Evolutionary conservation across 2,329 filamentous ascomycete species (phyloP), one percentile per base, ranked within the genome.

Genomic region (Fusarium fracticaudum): DNA sequence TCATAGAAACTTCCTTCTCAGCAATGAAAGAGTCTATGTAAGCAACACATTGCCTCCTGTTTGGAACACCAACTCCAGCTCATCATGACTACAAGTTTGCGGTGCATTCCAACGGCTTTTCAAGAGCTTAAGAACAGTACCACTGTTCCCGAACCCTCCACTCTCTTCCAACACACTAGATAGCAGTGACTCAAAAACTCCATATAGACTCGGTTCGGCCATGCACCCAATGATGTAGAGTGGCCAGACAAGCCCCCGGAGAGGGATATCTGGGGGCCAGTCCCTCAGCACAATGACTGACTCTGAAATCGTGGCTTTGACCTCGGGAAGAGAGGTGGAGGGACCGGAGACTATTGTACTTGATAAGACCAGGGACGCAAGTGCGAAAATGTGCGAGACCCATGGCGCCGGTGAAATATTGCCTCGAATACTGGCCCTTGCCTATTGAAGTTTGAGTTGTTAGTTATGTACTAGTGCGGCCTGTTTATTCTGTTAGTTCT

Each of bases 171-270:
- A 4, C 4, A 55, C 9, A 1, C 6, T 44, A 9, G 8, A n/a
- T 17, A 62, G 11, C 9, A 62, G 12, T 6, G 38, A 44, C 18
- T 44, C 18, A 2, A 62, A 55, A 10, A 37, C 8, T 0, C 4
- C 9, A 2, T 24, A 24, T 2, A 31, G 20, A 1, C 26, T 38
- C 6, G 14, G 6, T 6, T n/a, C 29, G 3, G 59, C 47, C 59
- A 61, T 54, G 18, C 18, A 43, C 4, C 47, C 59, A 29, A 61
- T 53, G 17, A 61, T 33, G 4, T 43, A 54, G 12, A 61, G 22
- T 17, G 59, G 37, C 59, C 59, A 61, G 18, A 61, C 59, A 14
- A 61, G 37, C 2, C 59, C 59, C n/a, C 31, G n/a, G 6, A 61
- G 37, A 6, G 50, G 31, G 6, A 57, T 18, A 17, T 18, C 20